Evolutionary conservation across 352 stramenopile species (phyloP).

Genomic region (Pythium rhizo-oryzae): DNA sequence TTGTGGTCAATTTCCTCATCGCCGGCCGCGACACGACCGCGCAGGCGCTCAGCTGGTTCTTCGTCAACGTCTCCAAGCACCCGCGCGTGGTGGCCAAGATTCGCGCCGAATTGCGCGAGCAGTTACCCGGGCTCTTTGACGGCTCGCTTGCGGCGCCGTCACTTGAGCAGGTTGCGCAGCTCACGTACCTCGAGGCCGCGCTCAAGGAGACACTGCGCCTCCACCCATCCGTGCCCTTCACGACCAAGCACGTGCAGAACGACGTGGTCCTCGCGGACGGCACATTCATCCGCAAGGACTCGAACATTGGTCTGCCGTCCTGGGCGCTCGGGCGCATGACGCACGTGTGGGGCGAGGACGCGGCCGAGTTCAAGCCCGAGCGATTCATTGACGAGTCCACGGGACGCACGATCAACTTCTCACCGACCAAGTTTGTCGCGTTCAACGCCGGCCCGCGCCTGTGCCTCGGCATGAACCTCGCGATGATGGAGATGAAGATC

Average conservation of each 20-base stretch:
- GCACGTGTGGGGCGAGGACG: constrained; percentile 38
- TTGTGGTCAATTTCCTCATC: constrained; percentile 77
- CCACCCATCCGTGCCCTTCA: constrained; percentile 62
- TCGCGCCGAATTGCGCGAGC: constrained; percentile 34
- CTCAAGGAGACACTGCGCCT: constrained; percentile 65
- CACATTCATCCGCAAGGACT: constrained; percentile 34
- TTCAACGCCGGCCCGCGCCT: constrained; percentile 44
- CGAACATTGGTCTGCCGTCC: constrained; percentile 30
- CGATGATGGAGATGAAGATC: constrained; percentile 59
- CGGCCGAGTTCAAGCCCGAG: constrained; percentile 39
- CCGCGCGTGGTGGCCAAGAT: constrained; percentile 44
- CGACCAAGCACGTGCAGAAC: constrained; percentile 32
- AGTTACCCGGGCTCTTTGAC: constrained; percentile 19
- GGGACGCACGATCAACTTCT: constrained; percentile 10
- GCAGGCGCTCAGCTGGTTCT: constrained; percentile 65
- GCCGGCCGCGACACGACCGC: constrained; percentile 73
- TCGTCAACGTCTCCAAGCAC: constrained; percentile 55
- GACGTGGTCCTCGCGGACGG: constrained; percentile 47
- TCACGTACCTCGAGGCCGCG: constrained; percentile 35
- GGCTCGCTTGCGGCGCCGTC: constrained; percentile 15
- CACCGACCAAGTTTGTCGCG: constrained; percentile 26
- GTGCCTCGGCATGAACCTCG: constrained; percentile 51
- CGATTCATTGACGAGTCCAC: constrained; percentile 34
- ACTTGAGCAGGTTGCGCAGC: constrained; percentile 18
- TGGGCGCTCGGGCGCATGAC: constrained; percentile 38